Conservation (phyloP, 208 protist species). For the Trypanosoma boissoni region DNA sequence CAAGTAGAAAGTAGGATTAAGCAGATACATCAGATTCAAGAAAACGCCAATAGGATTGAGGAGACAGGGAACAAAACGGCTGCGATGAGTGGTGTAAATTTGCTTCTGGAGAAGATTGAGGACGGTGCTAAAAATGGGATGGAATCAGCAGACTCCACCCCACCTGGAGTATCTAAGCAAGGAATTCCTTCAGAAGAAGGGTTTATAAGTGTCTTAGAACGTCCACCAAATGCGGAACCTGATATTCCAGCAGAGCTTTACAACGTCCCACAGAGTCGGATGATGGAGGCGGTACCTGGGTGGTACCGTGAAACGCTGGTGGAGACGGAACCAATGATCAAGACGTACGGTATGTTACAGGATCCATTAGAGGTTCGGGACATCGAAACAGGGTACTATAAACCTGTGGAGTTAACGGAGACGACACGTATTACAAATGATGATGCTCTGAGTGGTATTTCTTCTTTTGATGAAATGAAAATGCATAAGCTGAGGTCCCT, state of each 20-base stretch:
- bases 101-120: constrained; percentile 23
- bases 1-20: constrained; percentile 72
- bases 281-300: constrained; percentile 63
- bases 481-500: constrained; percentile 69
- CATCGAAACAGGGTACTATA: constrained; percentile 55
- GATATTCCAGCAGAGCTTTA: constrained; percentile 74
- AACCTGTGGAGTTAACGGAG: constrained; percentile 44
- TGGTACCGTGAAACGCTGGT: constrained; percentile 82
- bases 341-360: constrained; percentile 67
- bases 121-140: neutral
- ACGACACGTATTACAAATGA: constrained; percentile 75
- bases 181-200: neutral
- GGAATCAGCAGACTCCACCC: neutral
- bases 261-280: constrained; percentile 45
- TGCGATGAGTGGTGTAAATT: neutral
- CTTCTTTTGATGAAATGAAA: constrained; percentile 86
- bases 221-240: constrained; percentile 60
- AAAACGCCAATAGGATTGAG: constrained; percentile 25
- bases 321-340: constrained; percentile 79
- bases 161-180: neutral
- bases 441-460: constrained; percentile 51
- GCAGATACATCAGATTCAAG: constrained; percentile 41
- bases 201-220: constrained; percentile 59
- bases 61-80: neutral
- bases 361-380: constrained; percentile 67